Conservation (phyloP, 1,284 basidiomycete genomes). For the Singerocomus inundabilis region DNA sequence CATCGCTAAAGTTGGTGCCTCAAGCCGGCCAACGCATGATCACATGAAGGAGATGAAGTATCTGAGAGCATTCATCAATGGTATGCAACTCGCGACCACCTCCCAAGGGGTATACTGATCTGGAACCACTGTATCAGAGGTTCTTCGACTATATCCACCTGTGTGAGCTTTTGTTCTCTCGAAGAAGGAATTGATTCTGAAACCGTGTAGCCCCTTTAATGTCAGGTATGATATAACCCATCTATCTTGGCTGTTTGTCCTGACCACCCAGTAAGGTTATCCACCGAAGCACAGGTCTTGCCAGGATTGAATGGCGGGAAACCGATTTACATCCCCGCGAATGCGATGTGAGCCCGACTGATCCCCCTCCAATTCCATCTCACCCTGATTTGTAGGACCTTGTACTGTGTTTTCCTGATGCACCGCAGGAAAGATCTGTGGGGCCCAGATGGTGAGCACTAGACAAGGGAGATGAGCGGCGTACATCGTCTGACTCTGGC, state of each 20-base stretch:
- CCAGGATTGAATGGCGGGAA: slow-evolving; percentile 24
- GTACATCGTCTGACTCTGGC: neutral
- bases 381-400: slow-evolving; percentile 11
- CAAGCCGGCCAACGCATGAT: slow-evolving; percentile 46
- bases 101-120: neutral
- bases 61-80: slow-evolving; percentile 57
- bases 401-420: slow-evolving; percentile 35
- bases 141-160: slow-evolving; percentile 56
- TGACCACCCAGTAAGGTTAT: slow-evolving; percentile 30
- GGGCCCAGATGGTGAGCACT: slow-evolving; percentile 35
- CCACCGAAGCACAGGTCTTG: slow-evolving; percentile 18
- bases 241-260: slow-evolving; percentile 2
- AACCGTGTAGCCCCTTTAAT: slow-evolving; percentile 44
- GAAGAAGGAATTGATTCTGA: neutral
- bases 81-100: slow-evolving; percentile 29
- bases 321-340: slow-evolving; percentile 23
- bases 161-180: slow-evolving; percentile 40
- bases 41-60: slow-evolving; percentile 57
- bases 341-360: slow-evolving; percentile 16
- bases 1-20: slow-evolving; percentile 43
- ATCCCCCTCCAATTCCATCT: neutral
- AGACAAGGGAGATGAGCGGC: neutral
- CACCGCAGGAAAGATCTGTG: slow-evolving; percentile 37
- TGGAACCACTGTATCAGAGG: slow-evolving; percentile 38
- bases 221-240: slow-evolving; percentile 33